Percentiles rank a stretch among this genome's conserved stretches.
phyloP scores from a whole-genome alignment of 768 basidiomycete genomes.

The Mycena venus region DNA sequence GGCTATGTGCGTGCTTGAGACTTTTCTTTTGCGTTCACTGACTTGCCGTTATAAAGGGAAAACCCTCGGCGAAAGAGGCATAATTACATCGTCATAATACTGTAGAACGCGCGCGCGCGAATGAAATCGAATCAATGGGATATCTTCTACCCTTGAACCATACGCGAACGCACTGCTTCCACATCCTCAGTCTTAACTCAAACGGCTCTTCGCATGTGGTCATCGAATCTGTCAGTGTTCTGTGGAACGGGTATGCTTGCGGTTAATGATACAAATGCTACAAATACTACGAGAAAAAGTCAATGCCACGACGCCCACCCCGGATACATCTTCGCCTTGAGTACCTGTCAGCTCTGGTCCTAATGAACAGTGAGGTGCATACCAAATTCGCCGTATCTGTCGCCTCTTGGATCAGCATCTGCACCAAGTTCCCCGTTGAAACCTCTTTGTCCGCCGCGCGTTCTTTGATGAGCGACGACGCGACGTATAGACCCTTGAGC shows the following conservation, averaged over 20 bases:
- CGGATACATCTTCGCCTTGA: conserved; percentile 89
- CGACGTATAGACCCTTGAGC: conserved; percentile 77
- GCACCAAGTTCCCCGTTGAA: conserved; percentile 90
- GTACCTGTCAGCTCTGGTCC: conserved; percentile 28
- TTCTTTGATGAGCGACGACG: conserved; percentile 59
- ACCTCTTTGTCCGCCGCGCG: conserved; percentile 67
- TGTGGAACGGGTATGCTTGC: too few species aligned
- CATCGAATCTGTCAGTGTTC: too few species aligned
- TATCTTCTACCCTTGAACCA: background rate
- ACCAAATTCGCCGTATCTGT: conserved; percentile 78
- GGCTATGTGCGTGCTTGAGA: conserved; percentile 31
- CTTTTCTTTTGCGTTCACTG: background rate
- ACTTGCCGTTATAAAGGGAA: conserved; percentile 8
- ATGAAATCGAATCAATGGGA: conserved; percentile 16
- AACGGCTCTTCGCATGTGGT: too few species aligned
- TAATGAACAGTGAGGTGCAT: conserved; percentile 27
- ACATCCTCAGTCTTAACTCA: too few species aligned
- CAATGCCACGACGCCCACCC: conserved; percentile 92
- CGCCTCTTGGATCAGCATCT: conserved; percentile 92
- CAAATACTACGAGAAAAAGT: conserved; percentile 6
- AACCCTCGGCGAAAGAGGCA: conserved; percentile 23
- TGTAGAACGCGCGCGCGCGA: conserved; percentile 14
- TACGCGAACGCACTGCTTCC: background rate
- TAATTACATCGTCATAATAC: conserved; percentile 14
- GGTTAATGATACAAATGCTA: too few species aligned